Evolutionary conservation across 805 yeast species (phyloP), one percentile per base, ranked within the genome.

Genomic region (Wickerhamomyces bisporus): DNA sequence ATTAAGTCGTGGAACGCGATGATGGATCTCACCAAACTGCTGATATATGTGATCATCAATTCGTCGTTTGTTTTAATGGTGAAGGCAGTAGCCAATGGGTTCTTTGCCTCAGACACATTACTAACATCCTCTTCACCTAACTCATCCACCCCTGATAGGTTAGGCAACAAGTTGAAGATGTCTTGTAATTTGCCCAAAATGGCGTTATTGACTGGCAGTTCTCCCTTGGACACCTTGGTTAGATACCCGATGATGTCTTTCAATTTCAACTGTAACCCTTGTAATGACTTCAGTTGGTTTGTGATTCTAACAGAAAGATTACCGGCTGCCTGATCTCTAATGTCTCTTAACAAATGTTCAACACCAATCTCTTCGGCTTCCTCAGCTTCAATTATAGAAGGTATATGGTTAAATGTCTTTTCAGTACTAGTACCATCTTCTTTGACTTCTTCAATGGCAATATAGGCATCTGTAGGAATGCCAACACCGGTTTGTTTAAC

Each of bases 351-450:
- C 43, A 93, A 65, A 60, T 93, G 99, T 62, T 93, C 99, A 12
- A 93, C 99, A 45, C 98, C 99, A 50, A 93, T 93, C 64, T 93
- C 99, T 64, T 93, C 99, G 9, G 98, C 98, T 60, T 93, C 99
- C 58, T 93, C 98, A 3, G 99, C 99, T 58, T 86, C 91, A 47
- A 94, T 87, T 21, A 77, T 70, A 12, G 96, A 86, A 10, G 98
- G 96, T 23, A 91, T 79, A 62, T 93, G 98, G 33, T 86, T 77
- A 65, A 93, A 93, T 4, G 97, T 88, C 64, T 83, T 82, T 57
- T 87, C 95, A 8, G 95, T 85, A 5, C 89, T 78, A 2, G 96
- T 77, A 16, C 98, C 98, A 61, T 93, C 98, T 53, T 88, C 94
- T 57, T 88, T 89, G 41, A 93, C 86, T 65, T 93, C 98, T 58